phyloP scores from a whole-genome alignment of 306 rosid genomes.

The Crataegus laevigata region DNA sequence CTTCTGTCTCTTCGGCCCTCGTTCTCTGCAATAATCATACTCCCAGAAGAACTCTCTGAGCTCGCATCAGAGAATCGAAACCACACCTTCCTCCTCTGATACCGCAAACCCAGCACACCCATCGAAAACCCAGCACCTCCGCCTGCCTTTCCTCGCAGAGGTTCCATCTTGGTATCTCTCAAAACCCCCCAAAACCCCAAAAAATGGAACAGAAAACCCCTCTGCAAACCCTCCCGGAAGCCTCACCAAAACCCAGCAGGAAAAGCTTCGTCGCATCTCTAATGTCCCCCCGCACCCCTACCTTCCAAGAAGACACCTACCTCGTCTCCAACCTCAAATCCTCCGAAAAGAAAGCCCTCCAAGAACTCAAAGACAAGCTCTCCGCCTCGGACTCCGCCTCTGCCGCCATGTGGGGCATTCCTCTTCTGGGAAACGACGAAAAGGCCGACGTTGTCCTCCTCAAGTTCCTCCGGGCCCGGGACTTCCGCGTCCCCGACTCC shows the following conservation, averaged over 20 bases:
- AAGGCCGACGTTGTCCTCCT: constrained; percentile 75
- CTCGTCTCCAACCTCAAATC: constrained; percentile 52
- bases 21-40: not conserved
- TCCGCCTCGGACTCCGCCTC: constrained; percentile 27
- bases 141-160: not conserved
- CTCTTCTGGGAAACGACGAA: constrained; percentile 54
- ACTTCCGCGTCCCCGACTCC: constrained; percentile 65
- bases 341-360: constrained; percentile 69
- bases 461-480: constrained; percentile 87
- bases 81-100: not conserved
- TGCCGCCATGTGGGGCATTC: constrained; percentile 66
- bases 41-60: not conserved
- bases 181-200: not conserved
- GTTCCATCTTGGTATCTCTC: constrained; percentile 41
- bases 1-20: not conserved
- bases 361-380: constrained; percentile 58
- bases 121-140: too few species aligned
- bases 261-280: constrained; percentile 64
- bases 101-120: not conserved
- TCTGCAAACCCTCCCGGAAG: constrained; percentile 31
- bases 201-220: constrained; percentile 9
- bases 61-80: constrained; percentile 2
- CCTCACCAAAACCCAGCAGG: constrained; percentile 61
- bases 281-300: constrained; percentile 52
- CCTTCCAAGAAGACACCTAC: constrained; percentile 82